A percentile compares a stretch with the other conserved stretches of the same genome.
These are phyloP conservation scores for Microstegium vimineum DNA, from an alignment of 176 grass and related monocot genomes.

Conservation along the genomic window DNA sequence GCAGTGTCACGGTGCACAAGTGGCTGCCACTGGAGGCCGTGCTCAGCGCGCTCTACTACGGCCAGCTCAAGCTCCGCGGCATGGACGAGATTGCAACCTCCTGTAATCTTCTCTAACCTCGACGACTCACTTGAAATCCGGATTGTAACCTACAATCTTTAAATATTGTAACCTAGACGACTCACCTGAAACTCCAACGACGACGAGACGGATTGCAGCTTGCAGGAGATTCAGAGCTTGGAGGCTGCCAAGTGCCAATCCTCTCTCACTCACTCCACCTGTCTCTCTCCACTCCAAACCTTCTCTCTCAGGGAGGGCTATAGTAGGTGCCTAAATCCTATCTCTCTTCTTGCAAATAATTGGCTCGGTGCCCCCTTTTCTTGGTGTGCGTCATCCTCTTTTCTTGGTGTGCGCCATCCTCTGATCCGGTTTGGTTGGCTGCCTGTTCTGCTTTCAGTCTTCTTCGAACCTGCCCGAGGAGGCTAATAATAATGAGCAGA, in stretches of 20 bases:
- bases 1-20: too few relatives aligned
- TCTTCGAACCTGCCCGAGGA: background rate
- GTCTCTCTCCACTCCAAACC: background rate
- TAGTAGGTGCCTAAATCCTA: background rate
- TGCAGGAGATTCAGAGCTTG: constrained; percentile 47
- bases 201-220: background rate
- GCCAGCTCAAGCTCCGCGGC: too few relatives aligned
- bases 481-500: too few relatives aligned
- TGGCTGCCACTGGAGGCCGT: too few relatives aligned
- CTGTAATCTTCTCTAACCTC: too few relatives aligned
- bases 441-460: constrained; percentile 15
- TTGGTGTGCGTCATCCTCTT: background rate
- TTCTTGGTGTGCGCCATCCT: too few relatives aligned
- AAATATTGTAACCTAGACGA: too few relatives aligned
- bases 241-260: constrained; percentile 12
- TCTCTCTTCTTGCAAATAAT: constrained; percentile 36
- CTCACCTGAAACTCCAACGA: constrained; percentile 22
- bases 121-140: too few relatives aligned
- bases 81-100: too few relatives aligned
- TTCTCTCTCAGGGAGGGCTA: background rate
- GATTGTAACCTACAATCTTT: too few relatives aligned
- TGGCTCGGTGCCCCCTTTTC: constrained; percentile 11
- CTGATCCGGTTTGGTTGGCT: constrained; percentile 8
- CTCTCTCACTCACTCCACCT: background rate
- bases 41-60: too few relatives aligned